Percentiles rank a stretch among this genome's conserved stretches.
These are phyloP conservation scores for Ogataea parapolymorpha DNA, from an alignment of 805 yeast genomes.

Conservation along the genomic window DNA sequence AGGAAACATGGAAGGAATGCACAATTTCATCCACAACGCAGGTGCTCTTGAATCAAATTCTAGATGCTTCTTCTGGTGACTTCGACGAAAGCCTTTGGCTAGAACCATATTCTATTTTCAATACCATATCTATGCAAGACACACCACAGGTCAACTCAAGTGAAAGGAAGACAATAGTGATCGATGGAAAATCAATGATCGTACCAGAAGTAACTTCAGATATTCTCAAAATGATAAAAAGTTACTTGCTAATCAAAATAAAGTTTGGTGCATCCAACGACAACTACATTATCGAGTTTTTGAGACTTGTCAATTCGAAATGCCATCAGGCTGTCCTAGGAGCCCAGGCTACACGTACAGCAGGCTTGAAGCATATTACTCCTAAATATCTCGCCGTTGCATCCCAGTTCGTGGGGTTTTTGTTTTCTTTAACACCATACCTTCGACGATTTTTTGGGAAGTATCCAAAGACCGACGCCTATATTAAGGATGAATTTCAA, in stretches of 20 bases:
- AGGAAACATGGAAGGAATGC: constrained; percentile 78
- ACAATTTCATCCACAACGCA: constrained; percentile 51
- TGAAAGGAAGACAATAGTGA: constrained; percentile 34
- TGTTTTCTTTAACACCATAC: constrained; percentile 39
- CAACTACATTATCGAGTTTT: constrained; percentile 41
- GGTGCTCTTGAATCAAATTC: constrained; percentile 45
- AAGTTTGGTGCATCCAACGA: constrained; percentile 54
- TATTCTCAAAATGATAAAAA: constrained; percentile 41
- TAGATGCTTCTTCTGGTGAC: constrained; percentile 38
- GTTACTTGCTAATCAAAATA: constrained; percentile 53
- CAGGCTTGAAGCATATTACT: constrained; percentile 70
- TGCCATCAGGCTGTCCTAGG: constrained; percentile 60
- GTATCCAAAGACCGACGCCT: constrained; percentile 27
- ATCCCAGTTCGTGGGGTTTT: constrained; percentile 57
- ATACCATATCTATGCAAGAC: constrained; percentile 8
- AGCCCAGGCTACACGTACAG: constrained; percentile 73
- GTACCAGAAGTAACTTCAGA: constrained; percentile 49
- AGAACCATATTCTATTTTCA: constrained; percentile 27
- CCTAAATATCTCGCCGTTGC: constrained; percentile 69
- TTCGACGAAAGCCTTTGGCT: constrained; percentile 50
- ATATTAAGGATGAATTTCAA: constrained; percentile 37
- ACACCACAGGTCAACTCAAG: neutral
- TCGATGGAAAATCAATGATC: constrained; percentile 55
- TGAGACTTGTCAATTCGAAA: constrained; percentile 51
- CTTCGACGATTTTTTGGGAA: constrained; percentile 32